Evolutionary conservation across 2,329 filamentous ascomycete genomes (phyloP).

Genomic region (Xylaria multiplex): DNA sequence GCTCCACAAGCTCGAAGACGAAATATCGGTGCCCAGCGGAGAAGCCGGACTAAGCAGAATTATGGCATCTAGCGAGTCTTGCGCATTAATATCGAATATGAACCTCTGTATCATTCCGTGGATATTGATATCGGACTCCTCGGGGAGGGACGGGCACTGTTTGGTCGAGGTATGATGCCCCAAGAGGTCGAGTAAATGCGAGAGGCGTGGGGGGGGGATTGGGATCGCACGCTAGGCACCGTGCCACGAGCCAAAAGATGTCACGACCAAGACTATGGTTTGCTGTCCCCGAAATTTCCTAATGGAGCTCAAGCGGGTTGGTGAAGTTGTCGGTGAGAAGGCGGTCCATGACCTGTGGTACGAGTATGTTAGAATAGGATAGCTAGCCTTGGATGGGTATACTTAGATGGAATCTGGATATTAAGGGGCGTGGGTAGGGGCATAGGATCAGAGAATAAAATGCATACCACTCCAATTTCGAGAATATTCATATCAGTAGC

Average conservation of each 20-base stretch:
- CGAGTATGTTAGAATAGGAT: background rate
- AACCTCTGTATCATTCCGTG: background rate
- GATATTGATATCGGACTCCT: background rate
- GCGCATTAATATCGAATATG: background rate
- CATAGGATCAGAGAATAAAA: background rate
- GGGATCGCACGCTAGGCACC: background rate
- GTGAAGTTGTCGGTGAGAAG: slow-evolving; percentile 3
- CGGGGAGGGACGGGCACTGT: background rate
- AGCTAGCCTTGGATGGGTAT: no score
- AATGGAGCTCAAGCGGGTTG: background rate
- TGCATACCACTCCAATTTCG: slow-evolving; percentile 6
- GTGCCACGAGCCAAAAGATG: slow-evolving; percentile 5
- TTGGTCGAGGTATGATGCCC: background rate
- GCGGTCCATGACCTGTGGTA: slow-evolving; percentile 3
- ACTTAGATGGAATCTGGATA: background rate
- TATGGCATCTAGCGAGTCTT: background rate
- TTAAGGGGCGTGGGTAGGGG: background rate
- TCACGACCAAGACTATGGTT: background rate
- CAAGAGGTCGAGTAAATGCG: background rate
- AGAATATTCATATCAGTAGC: slow-evolving; percentile 8
- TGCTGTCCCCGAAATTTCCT: background rate
- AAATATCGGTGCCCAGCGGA: background rate
- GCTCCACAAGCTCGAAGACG: background rate
- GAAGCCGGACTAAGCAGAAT: background rate
- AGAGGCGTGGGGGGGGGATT: slow-evolving; percentile 4